Evolutionary conservation across 805 yeast genomes (phyloP).

Genomic region (Groenewaldozyma tartarivorans): DNA sequence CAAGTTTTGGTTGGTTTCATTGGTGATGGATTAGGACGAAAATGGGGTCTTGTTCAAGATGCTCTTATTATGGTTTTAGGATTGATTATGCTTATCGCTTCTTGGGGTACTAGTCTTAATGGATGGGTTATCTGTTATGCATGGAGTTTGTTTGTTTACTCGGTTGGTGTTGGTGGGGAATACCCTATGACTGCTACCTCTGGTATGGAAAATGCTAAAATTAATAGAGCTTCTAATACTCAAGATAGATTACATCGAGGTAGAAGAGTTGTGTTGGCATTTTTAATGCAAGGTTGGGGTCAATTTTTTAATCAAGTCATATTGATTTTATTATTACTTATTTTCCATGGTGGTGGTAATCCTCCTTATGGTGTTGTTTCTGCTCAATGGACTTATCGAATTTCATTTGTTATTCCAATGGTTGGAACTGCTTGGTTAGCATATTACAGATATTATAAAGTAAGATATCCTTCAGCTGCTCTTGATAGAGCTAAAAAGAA

Average conservation of each 20-base stretch:
- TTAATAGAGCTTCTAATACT: constrained; percentile 18
- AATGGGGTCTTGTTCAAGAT: constrained; percentile 50
- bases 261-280: constrained; percentile 33
- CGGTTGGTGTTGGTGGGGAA: constrained; percentile 55
- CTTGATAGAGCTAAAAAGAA: constrained; percentile 24
- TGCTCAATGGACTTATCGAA: constrained; percentile 32
- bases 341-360: constrained; percentile 91
- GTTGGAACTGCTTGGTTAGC: constrained; percentile 30
- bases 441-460: constrained; percentile 29
- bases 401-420: constrained; percentile 30
- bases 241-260: constrained; percentile 32
- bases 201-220: constrained; percentile 49
- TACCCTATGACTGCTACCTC: constrained; percentile 56
- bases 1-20: constrained; percentile 49
- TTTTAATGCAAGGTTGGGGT: constrained; percentile 96
- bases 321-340: constrained; percentile 69
- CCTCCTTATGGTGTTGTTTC: constrained; percentile 43
- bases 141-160: constrained; percentile 39
- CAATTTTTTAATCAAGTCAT: constrained; percentile 86
- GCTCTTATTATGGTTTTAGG: constrained; percentile 51
- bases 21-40: constrained; percentile 51
- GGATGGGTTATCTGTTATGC: constrained; percentile 45
- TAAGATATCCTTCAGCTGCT: constrained; percentile 26
- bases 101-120: constrained; percentile 46
- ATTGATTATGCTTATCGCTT: constrained; percentile 47